These are phyloP conservation scores for Adiantum capillusveneris DNA, from an alignment of 75 land plant species.

Conservation along the genomic window DNA sequence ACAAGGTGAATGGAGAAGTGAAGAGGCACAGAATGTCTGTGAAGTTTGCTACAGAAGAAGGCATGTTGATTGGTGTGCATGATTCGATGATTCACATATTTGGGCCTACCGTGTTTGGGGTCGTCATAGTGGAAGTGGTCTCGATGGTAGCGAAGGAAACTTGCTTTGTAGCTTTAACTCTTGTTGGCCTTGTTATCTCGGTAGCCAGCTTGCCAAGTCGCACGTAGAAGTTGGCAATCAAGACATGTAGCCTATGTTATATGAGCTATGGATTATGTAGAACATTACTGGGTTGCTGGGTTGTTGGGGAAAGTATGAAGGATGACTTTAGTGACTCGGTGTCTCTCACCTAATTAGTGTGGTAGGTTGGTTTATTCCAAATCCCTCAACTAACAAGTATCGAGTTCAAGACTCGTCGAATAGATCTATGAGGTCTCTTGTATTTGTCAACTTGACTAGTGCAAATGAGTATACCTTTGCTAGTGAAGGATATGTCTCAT, in stretches of 20 bases:
- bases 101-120: background rate
- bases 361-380: too few species aligned
- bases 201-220: background rate
- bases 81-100: conserved; percentile 1
- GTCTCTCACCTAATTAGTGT: too few species aligned
- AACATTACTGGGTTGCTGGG: background rate
- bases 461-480: too few species aligned
- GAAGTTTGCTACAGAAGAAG: conserved; percentile 1
- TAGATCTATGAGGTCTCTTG: too few species aligned
- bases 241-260: background rate
- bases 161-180: background rate
- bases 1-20: background rate
- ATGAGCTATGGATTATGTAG: conserved; percentile 3
- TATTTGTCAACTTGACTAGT: too few species aligned
- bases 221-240: background rate
- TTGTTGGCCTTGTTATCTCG: background rate
- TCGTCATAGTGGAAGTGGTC: background rate
- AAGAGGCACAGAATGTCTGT: background rate
- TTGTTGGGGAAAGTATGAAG: too few species aligned
- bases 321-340: too few species aligned
- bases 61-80: background rate
- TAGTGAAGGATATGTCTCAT: too few species aligned
- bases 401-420: too few species aligned
- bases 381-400: too few species aligned
- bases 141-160: background rate